Percentiles rank a stretch among this genome's conserved stretches.
Evolutionary conservation across 176 grass and related monocot species (phyloP).

Genomic region (Eragrostis nindensis): DNA sequence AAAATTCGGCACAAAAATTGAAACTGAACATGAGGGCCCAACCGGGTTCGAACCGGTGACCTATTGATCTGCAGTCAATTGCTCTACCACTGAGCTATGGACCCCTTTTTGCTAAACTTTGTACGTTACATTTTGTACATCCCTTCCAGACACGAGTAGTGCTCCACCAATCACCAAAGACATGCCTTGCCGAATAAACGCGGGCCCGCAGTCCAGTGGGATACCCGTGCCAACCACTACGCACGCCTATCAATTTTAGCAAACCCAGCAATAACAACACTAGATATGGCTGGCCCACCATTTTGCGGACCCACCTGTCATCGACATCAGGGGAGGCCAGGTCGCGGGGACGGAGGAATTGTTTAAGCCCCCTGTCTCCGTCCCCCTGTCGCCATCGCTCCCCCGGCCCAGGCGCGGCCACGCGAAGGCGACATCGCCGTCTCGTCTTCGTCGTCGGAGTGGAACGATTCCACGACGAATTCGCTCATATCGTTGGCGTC

Average conservation of each 20-base stretch:
- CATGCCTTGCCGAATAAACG: background rate
- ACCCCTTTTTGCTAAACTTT: slow-evolving; percentile 33
- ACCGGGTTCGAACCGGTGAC: slow-evolving; percentile 99
- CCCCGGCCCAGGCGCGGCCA: background rate
- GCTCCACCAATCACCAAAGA: background rate
- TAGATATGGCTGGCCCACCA: slow-evolving; percentile 40
- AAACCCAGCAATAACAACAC: slow-evolving; percentile 28
- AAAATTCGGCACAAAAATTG: background rate
- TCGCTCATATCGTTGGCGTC: slow-evolving; percentile 1
- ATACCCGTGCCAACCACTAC: background rate
- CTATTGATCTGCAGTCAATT: slow-evolving; percentile 99
- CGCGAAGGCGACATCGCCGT: slow-evolving; percentile 34
- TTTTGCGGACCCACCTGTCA: slow-evolving; percentile 1
- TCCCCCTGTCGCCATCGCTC: background rate
- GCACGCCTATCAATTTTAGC: slow-evolving; percentile 37
- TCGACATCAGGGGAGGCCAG: slow-evolving; percentile 4
- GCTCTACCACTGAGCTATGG: slow-evolving; percentile 99
- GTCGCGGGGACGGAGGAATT: background rate
- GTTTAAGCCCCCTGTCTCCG: slow-evolving; percentile 30
- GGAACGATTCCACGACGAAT: slow-evolving; percentile 14
- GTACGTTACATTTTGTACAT: too few relatives aligned
- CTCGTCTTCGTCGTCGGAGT: slow-evolving; percentile 20
- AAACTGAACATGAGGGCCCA: slow-evolving; percentile 58
- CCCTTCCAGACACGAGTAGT: background rate
- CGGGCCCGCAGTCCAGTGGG: background rate